These are phyloP conservation scores for Macrolepiota dolichaula DNA, from an alignment of 768 basidiomycete genomes.

Conservation along the genomic window DNA sequence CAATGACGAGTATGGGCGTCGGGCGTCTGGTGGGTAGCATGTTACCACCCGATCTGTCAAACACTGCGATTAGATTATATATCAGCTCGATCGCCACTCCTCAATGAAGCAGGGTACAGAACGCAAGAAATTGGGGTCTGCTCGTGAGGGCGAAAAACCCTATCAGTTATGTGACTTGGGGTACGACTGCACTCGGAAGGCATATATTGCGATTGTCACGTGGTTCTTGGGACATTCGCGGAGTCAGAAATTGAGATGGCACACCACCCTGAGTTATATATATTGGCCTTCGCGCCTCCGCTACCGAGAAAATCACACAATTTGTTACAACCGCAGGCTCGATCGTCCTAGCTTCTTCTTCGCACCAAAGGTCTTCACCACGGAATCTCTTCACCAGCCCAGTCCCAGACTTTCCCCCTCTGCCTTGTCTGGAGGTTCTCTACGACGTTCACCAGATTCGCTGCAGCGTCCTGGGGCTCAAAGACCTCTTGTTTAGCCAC, in stretches of 20 bases:
- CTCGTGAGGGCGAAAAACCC: no score
- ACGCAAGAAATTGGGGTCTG: no score
- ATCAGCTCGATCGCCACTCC: no score
- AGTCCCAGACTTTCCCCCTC: constrained; percentile 56
- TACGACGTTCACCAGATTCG: constrained; percentile 43
- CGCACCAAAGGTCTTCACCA: constrained; percentile 21
- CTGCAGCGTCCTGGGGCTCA: constrained; percentile 48
- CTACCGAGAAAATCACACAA: neutral
- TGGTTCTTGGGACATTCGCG: neutral
- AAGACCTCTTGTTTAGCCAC: constrained; percentile 36
- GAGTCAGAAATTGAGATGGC: neutral
- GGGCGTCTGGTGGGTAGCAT: no score
- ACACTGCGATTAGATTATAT: no score
- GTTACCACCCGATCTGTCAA: no score
- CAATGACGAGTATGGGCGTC: no score
- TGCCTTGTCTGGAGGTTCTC: constrained; percentile 33
- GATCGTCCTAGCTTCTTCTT: neutral
- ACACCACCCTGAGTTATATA: neutral
- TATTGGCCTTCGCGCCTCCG: neutral
- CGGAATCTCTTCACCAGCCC: constrained; percentile 48
- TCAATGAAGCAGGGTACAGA: no score
- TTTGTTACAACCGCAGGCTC: neutral
- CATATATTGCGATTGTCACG: neutral
- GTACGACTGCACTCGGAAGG: no score
- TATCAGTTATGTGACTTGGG: no score